Evolutionary conservation across 2,329 filamentous ascomycete genomes (phyloP).

Genomic region (Cytospora piceae): DNA sequence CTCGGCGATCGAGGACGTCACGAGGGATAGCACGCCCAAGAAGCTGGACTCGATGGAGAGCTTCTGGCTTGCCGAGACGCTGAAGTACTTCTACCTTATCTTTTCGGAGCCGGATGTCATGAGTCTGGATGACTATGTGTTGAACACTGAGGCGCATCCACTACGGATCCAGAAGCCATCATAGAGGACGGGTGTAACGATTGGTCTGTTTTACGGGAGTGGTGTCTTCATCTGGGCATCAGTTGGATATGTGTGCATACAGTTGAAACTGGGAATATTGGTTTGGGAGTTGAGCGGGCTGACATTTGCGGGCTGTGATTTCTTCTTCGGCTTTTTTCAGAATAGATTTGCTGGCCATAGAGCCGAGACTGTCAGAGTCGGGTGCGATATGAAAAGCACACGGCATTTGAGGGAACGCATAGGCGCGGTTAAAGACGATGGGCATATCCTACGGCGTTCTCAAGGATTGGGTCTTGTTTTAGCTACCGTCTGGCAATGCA

Average conservation of each 20-base stretch:
- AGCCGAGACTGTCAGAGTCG: neutral
- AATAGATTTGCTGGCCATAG: neutral
- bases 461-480: neutral
- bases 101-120: slow-evolving; percentile 67
- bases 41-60: slow-evolving; percentile 52
- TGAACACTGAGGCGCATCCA: slow-evolving; percentile 63
- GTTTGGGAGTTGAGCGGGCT: neutral
- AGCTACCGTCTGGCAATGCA: neutral
- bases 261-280: neutral
- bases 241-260: neutral
- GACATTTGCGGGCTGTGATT: neutral
- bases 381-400: neutral
- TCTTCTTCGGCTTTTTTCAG: neutral
- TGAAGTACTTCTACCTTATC: slow-evolving; percentile 78
- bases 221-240: neutral
- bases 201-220: neutral
- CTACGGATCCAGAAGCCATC: slow-evolving; percentile 38
- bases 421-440: neutral
- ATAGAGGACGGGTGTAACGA: neutral
- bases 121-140: slow-evolving; percentile 71
- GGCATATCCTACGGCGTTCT: neutral
- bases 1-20: slow-evolving; percentile 47
- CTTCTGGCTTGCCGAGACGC: slow-evolving; percentile 76
- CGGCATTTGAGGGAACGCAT: neutral
- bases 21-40: slow-evolving; percentile 43